Evolutionary conservation across 352 stramenopile species (phyloP), one percentile per base, ranked within the genome.

Genomic region (Phytophthora rubi): DNA sequence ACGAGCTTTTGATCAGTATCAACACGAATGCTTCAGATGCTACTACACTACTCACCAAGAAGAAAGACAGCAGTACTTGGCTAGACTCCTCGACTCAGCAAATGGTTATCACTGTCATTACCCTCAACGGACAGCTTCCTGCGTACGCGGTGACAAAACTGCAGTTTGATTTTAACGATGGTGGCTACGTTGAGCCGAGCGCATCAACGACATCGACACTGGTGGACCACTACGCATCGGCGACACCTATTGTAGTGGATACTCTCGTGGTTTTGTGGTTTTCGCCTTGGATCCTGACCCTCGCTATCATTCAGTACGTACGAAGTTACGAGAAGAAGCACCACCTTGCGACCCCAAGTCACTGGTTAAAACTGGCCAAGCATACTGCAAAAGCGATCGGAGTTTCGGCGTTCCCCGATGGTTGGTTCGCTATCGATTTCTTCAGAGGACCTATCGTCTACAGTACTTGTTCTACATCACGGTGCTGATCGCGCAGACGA

Each of bases 121-220:
- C 71, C 6, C 79, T 81, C 57, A 85, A 88, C 33, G 78, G 68
- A n/a, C 78, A 88, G 42, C 52, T 88, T 5, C 42, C 69, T 12
- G 67, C 53, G 1, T 85, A 82, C 26, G 71, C 59, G 2, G 69
- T 83, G 49, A 85, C 74, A 0, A 70, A 76, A 12, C 53, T 86
- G 9, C 62, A 57, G 8, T 9, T 88, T 16, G 45, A 73, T 53
- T 85, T 85, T 53, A 62, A 83, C 18, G 54, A 72, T 2, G 81
- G 81, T 0, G 79, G 79, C 5, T 82, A 64, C 32, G 54, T 86
- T 5, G 56, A 82, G 8, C 59, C 70, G 2, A 76, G 56, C 10
- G 57, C 58, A 2, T 72, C 59, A 9, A 82, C 72, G 4, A 83
- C 67, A 15, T 70, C 68, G 23, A 65, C 68, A 0, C 18, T 73